Base-by-base conservation (phyloP, 345 rosid genomes). In the Hirschfeldia incana region DNA sequence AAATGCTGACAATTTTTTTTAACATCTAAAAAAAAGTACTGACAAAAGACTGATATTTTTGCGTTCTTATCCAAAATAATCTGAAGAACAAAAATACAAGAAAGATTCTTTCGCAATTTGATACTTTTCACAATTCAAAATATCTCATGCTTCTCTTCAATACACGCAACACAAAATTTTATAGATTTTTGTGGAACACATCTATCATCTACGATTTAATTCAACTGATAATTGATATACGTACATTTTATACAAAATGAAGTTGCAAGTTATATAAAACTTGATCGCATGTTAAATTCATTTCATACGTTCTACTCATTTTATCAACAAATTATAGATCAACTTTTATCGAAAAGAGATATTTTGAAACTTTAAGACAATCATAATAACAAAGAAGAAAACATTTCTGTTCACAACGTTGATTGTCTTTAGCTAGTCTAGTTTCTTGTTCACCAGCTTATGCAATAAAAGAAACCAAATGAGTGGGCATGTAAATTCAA, bases 51-150 rank as follows among this genome's bases (percentile, higher is more conserved):
- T 73, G 13, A 76, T 61, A 44, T 49, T 64, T 27, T 55, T 21
- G n/a, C 71, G 15, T 57, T 78, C 73, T 78, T 78, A 78, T 78
- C 81, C 73, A 49, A 13, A 49, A 13, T 4, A 49, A 49, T 49
- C n/a, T 4, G 51, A 32, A 29, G 68, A 58, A 72, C 13, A 55
- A 37, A 71, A 16, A 71, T 16, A 29, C 13, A 15, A 39, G 27
- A 65, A 71, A 65, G 73, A 72, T 78, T 78, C 77, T 51, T 72
- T 65, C 13, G 5, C 42, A 78, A 72, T 71, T 71, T 70, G 60
- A 64, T 77, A 7, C 69, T 53, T 49, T 36, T 46, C 72, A 70
- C 2, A 15, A 26, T 70, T 36, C 11, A 10, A 78, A 71, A 78
- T 65, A 78, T 72, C 81, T 53, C 37, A 61, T 21, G 75, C 46